Base-by-base conservation (phyloP, 1,284 basidiomycete genomes). In the Xerocomus amazonicus region DNA sequence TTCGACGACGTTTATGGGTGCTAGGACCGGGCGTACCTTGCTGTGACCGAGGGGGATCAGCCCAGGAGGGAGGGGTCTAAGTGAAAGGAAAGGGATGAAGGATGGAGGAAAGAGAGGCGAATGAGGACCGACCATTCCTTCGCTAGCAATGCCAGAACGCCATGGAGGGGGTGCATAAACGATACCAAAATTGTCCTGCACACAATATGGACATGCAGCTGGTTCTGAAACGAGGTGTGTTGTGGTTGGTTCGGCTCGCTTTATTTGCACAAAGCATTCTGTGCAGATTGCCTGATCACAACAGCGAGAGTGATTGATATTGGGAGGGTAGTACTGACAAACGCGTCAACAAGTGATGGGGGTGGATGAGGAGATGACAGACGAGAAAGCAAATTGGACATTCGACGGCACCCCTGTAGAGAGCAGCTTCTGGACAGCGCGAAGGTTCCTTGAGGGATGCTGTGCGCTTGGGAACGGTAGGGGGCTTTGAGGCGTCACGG, bases 361-460 rank as follows among this genome's bases (percentile, higher is more conserved):
- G 53, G 45, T 45, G 58, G 46, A 41, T 29, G 48, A 44, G 47
- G 45, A 54, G 48, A 50, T 41, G 40, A 83, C 92, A 68, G 60
- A 97, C 95, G 68, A 99, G 77, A 73, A 99, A 98, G 72, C 96
- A 99, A 59, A 99, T 98, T n/a, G 96, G 96, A 74, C 96, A 99
- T 69, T 99, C 97, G 35, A 87, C 75, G n/a, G 93, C 91, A 38
- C 84, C 84, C 56, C 82, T 75, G 71, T 97, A 97, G 41, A 92
- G 76, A 53, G 82, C 79, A 40, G 84, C 87, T 66, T 94, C 92
- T 41, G 81, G 77, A 60, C 71, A 78, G 48, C 77, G 75, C 0
- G 61, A 59, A 8, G 77, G 75, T 45, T 91, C 87, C 68, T 85
- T 80, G 45, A 62, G 62, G 29, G 66, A 51, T 42, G 56, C 29